Evolutionary conservation across 164 flowering plant genomes (phyloP).

Genomic region (Vitis rupestris): DNA sequence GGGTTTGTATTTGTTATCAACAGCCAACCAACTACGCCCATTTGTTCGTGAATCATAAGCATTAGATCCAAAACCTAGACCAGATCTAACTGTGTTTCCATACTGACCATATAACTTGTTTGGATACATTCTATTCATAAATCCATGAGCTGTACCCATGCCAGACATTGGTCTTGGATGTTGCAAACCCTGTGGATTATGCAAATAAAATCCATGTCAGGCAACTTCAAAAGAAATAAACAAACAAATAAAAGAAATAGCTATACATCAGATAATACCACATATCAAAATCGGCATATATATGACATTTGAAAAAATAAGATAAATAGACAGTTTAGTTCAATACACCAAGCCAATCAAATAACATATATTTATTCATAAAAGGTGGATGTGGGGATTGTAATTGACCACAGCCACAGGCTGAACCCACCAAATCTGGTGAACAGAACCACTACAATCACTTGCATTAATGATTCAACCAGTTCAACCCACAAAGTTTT

Average conservation of each 20-base stretch:
- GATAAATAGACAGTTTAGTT: no score
- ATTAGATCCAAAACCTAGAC: conserved; percentile 35
- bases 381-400: no score
- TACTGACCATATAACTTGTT: conserved; percentile 48
- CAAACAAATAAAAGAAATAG: no score
- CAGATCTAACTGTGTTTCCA: conserved; percentile 38
- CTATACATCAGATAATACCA: no score
- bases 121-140: conserved; percentile 40
- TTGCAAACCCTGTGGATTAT: conserved; percentile 33
- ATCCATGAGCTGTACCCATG: conserved; percentile 41
- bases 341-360: no score
- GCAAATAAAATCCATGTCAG: neutral
- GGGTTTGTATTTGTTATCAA: conserved; percentile 62
- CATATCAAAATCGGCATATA: no score
- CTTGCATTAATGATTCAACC: no score
- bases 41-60: conserved; percentile 42
- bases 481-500: no score
- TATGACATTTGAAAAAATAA: neutral
- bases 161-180: conserved; percentile 39
- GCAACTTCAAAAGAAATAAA: neutral
- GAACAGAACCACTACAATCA: no score
- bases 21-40: conserved; percentile 58
- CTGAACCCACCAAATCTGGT: no score
- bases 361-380: no score
- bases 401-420: no score